A percentile compares a stretch with the other conserved stretches of the same genome.
phyloP scores from a whole-genome alignment of 208 protist species.

The Trypanosoma cruzi region DNA sequence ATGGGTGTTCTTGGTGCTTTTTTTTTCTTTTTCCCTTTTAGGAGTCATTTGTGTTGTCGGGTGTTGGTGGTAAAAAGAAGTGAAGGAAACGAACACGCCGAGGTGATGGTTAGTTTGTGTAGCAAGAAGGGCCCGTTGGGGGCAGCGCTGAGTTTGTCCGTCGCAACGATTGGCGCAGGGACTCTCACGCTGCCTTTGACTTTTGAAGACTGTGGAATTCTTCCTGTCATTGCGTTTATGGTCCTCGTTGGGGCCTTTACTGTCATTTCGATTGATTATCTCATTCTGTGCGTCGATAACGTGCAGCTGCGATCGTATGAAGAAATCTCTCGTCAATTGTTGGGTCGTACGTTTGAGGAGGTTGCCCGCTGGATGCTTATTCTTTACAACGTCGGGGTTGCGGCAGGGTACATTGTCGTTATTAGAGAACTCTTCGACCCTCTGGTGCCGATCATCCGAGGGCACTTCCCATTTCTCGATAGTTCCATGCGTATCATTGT shows the following conservation, averaged over 20 bases:
- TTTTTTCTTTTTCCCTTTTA: background rate
- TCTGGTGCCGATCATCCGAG: constrained; percentile 51
- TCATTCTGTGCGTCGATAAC: constrained; percentile 61
- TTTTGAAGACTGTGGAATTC: constrained; percentile 68
- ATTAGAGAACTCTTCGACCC: constrained; percentile 70
- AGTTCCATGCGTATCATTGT: constrained; percentile 42
- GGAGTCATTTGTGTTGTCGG: background rate
- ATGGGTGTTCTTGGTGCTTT: too few relatives aligned
- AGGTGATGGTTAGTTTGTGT: constrained; percentile 17
- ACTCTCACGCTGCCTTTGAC: constrained; percentile 65
- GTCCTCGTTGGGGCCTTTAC: constrained; percentile 48
- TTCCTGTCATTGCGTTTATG: constrained; percentile 44
- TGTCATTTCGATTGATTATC: constrained; percentile 77
- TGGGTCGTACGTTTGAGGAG: constrained; percentile 66
- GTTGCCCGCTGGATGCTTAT: constrained; percentile 76
- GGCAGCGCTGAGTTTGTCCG: constrained; percentile 61
- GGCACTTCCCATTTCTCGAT: constrained; percentile 45
- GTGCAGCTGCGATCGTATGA: constrained; percentile 77
- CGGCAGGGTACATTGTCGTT: constrained; percentile 78
- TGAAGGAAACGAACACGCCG: background rate
- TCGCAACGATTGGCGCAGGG: constrained; percentile 72
- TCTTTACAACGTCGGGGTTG: constrained; percentile 66
- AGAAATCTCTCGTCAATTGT: constrained; percentile 70
- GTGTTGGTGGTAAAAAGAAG: background rate
- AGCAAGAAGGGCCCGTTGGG: constrained; percentile 37